Conservation (phyloP, 345 rosid genomes). For the Salix caprea region DNA sequence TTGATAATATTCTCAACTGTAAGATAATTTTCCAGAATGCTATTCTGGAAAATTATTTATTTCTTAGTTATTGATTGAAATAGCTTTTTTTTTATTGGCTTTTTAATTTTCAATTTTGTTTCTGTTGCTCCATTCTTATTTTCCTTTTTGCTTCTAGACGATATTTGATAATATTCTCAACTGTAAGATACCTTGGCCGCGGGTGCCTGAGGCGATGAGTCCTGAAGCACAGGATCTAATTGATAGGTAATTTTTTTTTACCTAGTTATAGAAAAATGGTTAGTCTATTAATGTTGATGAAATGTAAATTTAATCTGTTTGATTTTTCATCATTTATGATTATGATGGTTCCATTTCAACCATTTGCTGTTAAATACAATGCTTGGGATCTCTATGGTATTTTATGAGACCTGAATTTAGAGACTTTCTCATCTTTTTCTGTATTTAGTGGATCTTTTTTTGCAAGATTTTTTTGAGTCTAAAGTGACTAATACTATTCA, state of each 20-base stretch:
- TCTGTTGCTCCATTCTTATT: neutral
- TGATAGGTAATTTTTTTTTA: conserved; percentile 45
- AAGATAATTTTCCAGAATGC: conserved; percentile 36
- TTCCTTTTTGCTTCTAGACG: conserved; percentile 49
- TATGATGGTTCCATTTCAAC: neutral
- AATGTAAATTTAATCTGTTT: neutral
- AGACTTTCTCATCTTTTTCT: neutral
- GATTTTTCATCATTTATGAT: neutral
- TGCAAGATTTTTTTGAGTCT: neutral
- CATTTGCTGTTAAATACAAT: neutral
- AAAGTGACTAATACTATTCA: neutral
- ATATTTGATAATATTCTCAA: conserved; percentile 98
- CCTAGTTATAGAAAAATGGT: neutral
- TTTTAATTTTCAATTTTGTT: neutral
- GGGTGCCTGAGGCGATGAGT: conserved; percentile 79
- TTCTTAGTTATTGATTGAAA: no score
- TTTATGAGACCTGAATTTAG: neutral
- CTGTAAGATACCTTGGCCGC: conserved; percentile 96
- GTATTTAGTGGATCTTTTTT: neutral
- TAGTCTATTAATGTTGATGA: neutral
- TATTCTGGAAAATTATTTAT: no score
- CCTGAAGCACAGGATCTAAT: conserved; percentile 79
- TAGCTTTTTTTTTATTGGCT: neutral
- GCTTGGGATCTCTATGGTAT: neutral
- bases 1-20: conserved; percentile 96